Percentiles rank a stretch among this genome's conserved stretches.
Conservation (phyloP, 1,139 yeast genomes). For the Ogataea hybrid region DNA sequence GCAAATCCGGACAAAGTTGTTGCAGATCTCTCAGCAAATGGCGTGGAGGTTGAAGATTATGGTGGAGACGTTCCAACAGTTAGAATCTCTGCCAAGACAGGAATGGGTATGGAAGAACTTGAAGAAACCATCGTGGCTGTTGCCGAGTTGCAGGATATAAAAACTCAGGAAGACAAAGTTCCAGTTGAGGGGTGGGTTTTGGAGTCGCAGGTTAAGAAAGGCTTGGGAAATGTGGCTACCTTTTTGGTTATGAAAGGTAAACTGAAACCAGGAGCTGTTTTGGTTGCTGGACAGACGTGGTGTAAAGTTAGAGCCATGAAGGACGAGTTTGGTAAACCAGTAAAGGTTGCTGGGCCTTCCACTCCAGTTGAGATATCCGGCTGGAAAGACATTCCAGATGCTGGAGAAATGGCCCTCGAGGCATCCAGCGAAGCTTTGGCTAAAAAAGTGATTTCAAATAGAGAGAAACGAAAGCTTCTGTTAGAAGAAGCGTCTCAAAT, state of each 20-base stretch:
- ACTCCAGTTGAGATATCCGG: constrained; percentile 92
- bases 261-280: constrained; percentile 61
- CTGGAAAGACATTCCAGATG: constrained; percentile 91
- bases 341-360: constrained; percentile 78
- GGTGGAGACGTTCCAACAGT: constrained; percentile 97
- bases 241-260: constrained; percentile 80
- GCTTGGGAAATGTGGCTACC: constrained; percentile 85
- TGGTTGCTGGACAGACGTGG: constrained; percentile 84
- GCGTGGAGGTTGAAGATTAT: constrained; percentile 82
- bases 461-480: constrained; percentile 55
- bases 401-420: constrained; percentile 83
- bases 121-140: constrained; percentile 87
- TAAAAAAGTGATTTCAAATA: constrained; percentile 67
- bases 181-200: constrained; percentile 85
- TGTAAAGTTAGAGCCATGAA: constrained; percentile 83
- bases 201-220: constrained; percentile 81
- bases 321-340: constrained; percentile 66
- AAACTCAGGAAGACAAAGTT: constrained; percentile 52
- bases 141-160: constrained; percentile 78
- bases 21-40: constrained; percentile 73
- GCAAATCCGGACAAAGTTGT: constrained; percentile 71
- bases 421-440: constrained; percentile 74
- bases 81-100: constrained; percentile 82
- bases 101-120: constrained; percentile 74
- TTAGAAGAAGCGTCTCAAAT: constrained; percentile 65